Base-by-base conservation (phyloP, 2,329 filamentous ascomycete genomes). In the Cercospora sp. region DNA sequence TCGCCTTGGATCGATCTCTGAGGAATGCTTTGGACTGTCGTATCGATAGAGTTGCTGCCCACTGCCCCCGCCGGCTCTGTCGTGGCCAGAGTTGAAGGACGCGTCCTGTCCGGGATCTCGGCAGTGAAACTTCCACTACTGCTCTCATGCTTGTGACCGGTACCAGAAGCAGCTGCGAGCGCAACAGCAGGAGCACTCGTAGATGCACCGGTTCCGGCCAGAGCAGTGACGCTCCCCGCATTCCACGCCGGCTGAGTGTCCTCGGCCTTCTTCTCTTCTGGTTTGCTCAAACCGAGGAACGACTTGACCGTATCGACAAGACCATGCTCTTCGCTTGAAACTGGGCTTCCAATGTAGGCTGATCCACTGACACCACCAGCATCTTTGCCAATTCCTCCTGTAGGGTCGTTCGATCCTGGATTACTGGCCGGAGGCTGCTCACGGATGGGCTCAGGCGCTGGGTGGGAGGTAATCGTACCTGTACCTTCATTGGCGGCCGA, bases 231-330 rank as follows among this genome's bases (percentile, higher is more conserved):
- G 30, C 26, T 61, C 4, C 57, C 66, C 28, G 33, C 63, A 63
- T 68, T 65, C 63, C 58, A 58, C 18, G 59, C 63, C 53, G 42
- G 60, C 59, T 39, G 62, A 30, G 36, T 68, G 36, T 69, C 60
- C 63, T 64, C 68, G 20, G 67, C 63, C 45, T 36, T 60, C 53
- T 67, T 69, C 55, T 65, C 65, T 55, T 66, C 63, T 36, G 66
- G 55, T 16, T 61, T 61, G 26, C 71, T 68, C 12, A 72, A 26
- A 5, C 73, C 72, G 33, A 76, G 67, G 26, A 73, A 72, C 45
- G 60, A 62, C 64, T 71, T 71, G 26, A 76, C 68, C 0, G 71
- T 73, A 26, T 67, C 69, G 36, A 75, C 63, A 30, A 75, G 59
- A 61, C 70, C 65, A 28, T 69, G 61, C 53, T 71, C 66, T 53